Percentiles rank a stretch among this genome's conserved stretches.
phyloP scores from a whole-genome alignment of 2,329 filamentous ascomycete species.

The Fusarium sp. region DNA sequence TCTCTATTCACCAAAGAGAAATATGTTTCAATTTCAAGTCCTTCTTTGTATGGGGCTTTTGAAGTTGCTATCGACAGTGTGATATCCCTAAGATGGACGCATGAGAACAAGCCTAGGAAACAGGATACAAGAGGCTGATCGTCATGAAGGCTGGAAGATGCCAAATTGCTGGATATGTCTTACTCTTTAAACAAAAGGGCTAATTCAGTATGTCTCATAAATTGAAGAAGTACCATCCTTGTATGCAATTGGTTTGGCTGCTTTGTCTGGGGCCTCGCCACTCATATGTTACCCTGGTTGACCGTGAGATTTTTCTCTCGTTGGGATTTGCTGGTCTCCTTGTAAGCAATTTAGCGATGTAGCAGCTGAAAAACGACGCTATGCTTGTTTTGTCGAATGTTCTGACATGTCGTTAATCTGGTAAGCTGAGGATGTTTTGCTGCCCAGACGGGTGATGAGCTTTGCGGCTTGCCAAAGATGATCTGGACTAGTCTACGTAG shows the following conservation, averaged over 20 bases:
- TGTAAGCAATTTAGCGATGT: not conserved
- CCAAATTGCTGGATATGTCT: no score
- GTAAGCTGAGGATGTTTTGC: not conserved
- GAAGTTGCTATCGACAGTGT: not conserved
- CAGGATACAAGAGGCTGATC: rapidly evolving
- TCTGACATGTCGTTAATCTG: not conserved
- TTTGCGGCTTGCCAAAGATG: no score
- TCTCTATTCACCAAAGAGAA: no score
- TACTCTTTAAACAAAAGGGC: no score
- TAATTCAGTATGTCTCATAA: rapidly evolving
- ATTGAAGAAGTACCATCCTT: not conserved
- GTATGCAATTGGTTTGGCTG: not conserved
- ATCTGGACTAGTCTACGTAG: not conserved
- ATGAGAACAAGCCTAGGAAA: rapidly evolving
- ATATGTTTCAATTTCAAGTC: rapidly evolving
- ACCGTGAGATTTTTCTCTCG: no score
- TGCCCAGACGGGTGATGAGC: no score
- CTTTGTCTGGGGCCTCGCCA: rapidly evolving
- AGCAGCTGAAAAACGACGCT: not conserved
- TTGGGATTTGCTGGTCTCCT: not conserved
- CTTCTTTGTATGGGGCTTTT: no score
- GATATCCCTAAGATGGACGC: rapidly evolving
- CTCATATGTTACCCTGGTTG: not conserved
- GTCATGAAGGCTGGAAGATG: rapidly evolving
- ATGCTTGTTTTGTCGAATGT: not conserved